Conservation (phyloP, 2,329 filamentous ascomycete species). For the Fusarium brachygibbosum region DNA sequence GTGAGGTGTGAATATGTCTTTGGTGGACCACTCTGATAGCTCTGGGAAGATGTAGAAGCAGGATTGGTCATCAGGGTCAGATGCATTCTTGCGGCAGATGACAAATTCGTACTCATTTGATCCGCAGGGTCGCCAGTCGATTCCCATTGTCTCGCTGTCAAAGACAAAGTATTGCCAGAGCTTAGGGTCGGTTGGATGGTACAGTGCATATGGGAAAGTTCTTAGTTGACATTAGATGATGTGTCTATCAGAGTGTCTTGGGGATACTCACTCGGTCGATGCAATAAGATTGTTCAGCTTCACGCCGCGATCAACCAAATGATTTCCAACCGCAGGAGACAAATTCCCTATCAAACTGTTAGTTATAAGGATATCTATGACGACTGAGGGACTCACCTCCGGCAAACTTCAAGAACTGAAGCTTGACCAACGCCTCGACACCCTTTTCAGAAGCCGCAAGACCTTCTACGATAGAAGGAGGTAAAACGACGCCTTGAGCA, state of each 20-base stretch:
- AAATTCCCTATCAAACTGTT: neutral
- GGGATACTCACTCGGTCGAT: constrained; percentile 7
- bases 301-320: neutral
- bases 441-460: constrained; percentile 6
- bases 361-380: fast-evolving
- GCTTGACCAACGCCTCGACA: neutral
- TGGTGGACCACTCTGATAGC: constrained; percentile 9
- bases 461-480: constrained; percentile 3
- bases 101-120: constrained; percentile 4
- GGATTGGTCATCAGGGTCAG: neutral
- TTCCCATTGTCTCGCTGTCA: neutral
- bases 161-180: constrained; percentile 19
- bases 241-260: fast-evolving
- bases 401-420: neutral
- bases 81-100: neutral
- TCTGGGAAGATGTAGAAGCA: constrained; percentile 19
- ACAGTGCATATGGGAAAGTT: neutral
- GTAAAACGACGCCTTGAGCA: neutral
- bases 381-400: fast-evolving
- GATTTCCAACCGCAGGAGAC: neutral
- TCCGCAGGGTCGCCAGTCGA: constrained; percentile 1
- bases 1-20: constrained; percentile 6
- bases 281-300: neutral
- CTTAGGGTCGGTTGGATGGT: neutral
- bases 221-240: neutral